Conservation (phyloP, 129 eudicot genomes). For the Flaveria brownii region DNA sequence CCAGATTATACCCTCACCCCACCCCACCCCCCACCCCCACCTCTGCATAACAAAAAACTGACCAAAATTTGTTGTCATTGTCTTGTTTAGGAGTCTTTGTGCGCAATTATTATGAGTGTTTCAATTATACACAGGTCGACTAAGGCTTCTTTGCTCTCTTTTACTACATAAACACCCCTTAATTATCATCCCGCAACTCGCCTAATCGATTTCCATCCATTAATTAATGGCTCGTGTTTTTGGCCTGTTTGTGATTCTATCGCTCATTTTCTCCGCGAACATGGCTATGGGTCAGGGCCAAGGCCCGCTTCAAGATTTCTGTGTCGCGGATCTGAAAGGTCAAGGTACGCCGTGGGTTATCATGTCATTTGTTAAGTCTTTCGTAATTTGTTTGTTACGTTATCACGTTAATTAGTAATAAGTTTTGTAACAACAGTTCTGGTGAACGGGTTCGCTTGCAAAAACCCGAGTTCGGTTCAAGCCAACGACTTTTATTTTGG, state of each 20-base stretch:
- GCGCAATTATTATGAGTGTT: not conserved
- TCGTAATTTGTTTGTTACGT: not conserved
- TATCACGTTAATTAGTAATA: not conserved
- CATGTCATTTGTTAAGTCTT: not conserved
- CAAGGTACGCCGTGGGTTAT: conserved; percentile 24
- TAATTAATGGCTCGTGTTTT: conserved; percentile 39
- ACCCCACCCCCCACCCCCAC: not conserved
- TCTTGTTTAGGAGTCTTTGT: not conserved
- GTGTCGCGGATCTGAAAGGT: conserved; percentile 33
- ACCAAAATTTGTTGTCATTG: not conserved
- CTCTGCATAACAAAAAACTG: not conserved
- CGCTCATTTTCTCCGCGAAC: conserved; percentile 22
- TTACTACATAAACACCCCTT: not conserved
- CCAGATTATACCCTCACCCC: not conserved
- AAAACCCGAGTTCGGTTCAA: conserved; percentile 31
- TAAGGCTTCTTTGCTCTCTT: not conserved
- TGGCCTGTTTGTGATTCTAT: conserved; percentile 12
- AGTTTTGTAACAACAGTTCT: conserved; percentile 25
- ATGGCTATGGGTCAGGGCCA: conserved; percentile 22
- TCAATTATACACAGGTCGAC: not conserved
- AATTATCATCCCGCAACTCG: not conserved
- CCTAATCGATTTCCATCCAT: conserved; percentile 1
- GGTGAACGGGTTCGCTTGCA: conserved; percentile 41
- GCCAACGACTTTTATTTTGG: conserved; percentile 35
- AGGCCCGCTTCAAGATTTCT: conserved; percentile 45